Evolutionary conservation across 495 filamentous ascomycete species (phyloP).

Genomic region (Hypoxylon fuscum): DNA sequence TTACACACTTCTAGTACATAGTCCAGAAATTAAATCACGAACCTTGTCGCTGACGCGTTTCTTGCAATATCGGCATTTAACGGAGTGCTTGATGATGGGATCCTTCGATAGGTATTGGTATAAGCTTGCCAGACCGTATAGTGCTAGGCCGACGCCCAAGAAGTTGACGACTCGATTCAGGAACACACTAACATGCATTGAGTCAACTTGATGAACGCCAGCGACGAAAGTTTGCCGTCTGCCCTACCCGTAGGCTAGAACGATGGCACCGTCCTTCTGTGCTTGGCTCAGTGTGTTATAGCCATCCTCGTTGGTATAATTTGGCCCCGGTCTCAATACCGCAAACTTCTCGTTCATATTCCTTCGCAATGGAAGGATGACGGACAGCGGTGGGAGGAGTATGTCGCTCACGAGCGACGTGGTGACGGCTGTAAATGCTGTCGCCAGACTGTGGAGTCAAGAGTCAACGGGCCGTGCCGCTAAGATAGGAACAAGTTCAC

Average conservation of each 20-base stretch:
- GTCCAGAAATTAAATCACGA: constrained; percentile 17
- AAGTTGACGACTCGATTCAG: constrained; percentile 74
- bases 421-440: constrained; percentile 76
- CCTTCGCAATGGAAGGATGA: constrained; percentile 72
- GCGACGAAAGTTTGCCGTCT: constrained; percentile 15
- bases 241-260: constrained; percentile 73
- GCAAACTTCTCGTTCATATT: constrained; percentile 83
- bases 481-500: constrained; percentile 19
- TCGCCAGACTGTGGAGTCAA: constrained; percentile 63
- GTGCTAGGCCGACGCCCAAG: constrained; percentile 67
- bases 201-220: constrained; percentile 4
- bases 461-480: constrained; percentile 5
- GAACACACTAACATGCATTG: constrained; percentile 60
- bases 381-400: constrained; percentile 71
- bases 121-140: constrained; percentile 71
- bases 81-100: constrained; percentile 73
- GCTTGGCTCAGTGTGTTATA: constrained; percentile 78
- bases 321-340: constrained; percentile 65
- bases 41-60: constrained; percentile 74
- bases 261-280: constrained; percentile 73
- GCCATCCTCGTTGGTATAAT: constrained; percentile 54
- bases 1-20: not conserved
- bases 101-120: constrained; percentile 70
- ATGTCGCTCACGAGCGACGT: constrained; percentile 78
- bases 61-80: constrained; percentile 77